Conservation (phyloP, 106 monocot species). For the Triglochin maritima region DNA sequence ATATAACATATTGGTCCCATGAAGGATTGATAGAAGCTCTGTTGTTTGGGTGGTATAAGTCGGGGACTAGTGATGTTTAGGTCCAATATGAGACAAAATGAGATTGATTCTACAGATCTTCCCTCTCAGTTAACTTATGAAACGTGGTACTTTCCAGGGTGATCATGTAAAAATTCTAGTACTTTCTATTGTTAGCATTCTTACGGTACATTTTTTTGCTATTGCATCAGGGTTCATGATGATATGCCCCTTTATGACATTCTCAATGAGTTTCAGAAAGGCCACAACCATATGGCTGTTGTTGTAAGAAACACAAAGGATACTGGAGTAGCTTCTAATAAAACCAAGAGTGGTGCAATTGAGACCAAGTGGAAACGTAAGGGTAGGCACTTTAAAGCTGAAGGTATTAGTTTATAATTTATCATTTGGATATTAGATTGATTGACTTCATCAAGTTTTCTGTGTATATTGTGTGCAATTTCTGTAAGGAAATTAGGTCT, state of each 20-base stretch:
- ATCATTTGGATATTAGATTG: neutral
- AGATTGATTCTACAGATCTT: no score
- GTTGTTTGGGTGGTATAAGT: no score
- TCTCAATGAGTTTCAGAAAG: slow-evolving; percentile 94
- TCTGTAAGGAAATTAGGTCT: neutral
- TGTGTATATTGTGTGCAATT: neutral
- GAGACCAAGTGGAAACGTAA: slow-evolving; percentile 18
- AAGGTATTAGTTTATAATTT: slow-evolving; percentile 16
- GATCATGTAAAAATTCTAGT: no score
- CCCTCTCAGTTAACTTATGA: no score
- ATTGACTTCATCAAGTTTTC: neutral
- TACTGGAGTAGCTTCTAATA: slow-evolving; percentile 16
- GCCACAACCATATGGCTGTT: slow-evolving; percentile 98
- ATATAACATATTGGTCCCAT: no score
- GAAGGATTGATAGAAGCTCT: no score
- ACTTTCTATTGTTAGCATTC: no score
- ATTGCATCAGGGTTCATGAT: slow-evolving; percentile 52
- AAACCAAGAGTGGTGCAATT: slow-evolving; percentile 13
- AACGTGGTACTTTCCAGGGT: no score
- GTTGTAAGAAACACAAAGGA: slow-evolving; percentile 59
- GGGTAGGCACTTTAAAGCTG: slow-evolving; percentile 8
- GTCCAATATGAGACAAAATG: no score
- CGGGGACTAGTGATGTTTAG: no score
- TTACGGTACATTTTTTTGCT: neutral
- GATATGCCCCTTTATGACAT: slow-evolving; percentile 96